Evolutionary conservation across 2,329 filamentous ascomycete species (phyloP).

Genomic region (Alternaria hordeiaustralica): DNA sequence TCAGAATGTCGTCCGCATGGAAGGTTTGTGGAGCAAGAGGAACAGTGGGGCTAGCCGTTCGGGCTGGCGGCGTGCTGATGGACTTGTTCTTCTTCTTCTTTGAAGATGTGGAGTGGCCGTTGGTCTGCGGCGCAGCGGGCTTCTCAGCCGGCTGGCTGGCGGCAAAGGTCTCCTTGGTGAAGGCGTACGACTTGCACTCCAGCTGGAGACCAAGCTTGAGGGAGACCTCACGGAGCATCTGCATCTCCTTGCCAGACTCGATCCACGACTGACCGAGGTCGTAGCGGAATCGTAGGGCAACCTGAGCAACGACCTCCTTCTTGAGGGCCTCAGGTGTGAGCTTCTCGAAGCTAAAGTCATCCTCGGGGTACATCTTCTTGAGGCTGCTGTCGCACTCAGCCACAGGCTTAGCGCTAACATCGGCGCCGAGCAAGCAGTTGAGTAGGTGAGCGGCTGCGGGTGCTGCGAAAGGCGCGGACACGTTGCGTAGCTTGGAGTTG

Average conservation of each 20-base stretch:
- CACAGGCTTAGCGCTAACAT: constrained; percentile 76
- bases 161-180: constrained; percentile 55
- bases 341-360: constrained; percentile 80
- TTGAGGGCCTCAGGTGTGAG: constrained; percentile 76
- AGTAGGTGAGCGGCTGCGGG: constrained; percentile 84
- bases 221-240: constrained; percentile 86
- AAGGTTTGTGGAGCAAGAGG: constrained; percentile 69
- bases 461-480: constrained; percentile 81
- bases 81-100: constrained; percentile 62
- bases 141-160: constrained; percentile 25
- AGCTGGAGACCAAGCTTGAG: constrained; percentile 91
- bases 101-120: constrained; percentile 45
- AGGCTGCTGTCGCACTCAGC: constrained; percentile 79
- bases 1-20: constrained; percentile 82
- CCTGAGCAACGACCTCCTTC: constrained; percentile 73
- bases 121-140: constrained; percentile 40
- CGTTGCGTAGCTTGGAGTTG: constrained; percentile 76
- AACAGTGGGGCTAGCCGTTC: constrained; percentile 50
- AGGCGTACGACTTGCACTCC: constrained; percentile 77
- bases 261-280: constrained; percentile 73
- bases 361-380: constrained; percentile 78
- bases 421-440: constrained; percentile 86
- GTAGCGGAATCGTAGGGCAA: constrained; percentile 77
- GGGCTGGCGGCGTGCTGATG: constrained; percentile 57
- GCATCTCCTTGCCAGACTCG: constrained; percentile 71